phyloP scores from a whole-genome alignment of 345 rosid species.

The Sonneratia alba region DNA sequence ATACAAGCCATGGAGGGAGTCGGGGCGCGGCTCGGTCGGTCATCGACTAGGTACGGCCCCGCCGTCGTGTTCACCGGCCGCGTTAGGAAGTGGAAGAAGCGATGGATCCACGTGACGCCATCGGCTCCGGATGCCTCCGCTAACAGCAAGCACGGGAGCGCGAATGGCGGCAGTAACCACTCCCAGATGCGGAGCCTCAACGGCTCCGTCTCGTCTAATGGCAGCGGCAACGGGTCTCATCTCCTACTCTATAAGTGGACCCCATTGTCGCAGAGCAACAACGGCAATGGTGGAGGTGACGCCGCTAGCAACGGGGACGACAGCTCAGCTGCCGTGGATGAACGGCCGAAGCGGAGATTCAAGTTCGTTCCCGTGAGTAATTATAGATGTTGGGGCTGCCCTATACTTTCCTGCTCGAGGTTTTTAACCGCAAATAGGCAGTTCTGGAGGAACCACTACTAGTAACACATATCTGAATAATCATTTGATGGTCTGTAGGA shows the following conservation, averaged over 20 bases:
- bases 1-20: conserved; percentile 77
- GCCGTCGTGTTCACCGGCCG: conserved; percentile 91
- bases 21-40: conserved; percentile 89
- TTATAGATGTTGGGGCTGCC: background rate
- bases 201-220: conserved; percentile 16
- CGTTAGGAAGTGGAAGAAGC: conserved; percentile 96
- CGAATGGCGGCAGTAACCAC: conserved; percentile 9
- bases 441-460: background rate
- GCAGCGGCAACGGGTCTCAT: conserved; percentile 57
- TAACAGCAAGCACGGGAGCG: conserved; percentile 15
- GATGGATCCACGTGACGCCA: conserved; percentile 78
- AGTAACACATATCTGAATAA: background rate
- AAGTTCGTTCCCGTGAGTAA: conserved; percentile 76
- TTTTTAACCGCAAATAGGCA: background rate
- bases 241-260: conserved; percentile 85
- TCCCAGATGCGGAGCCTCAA: conserved; percentile 5
- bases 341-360: conserved; percentile 73
- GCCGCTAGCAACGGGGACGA: conserved; percentile 21
- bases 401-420: background rate
- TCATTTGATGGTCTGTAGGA: background rate
- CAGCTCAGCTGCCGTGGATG: conserved; percentile 31
- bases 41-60: conserved; percentile 96
- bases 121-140: conserved; percentile 22
- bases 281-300: conserved; percentile 14
- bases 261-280: conserved; percentile 44